A percentile compares a stretch with the other conserved stretches of the same genome.
Conservation (phyloP, 129 eudicot species). For the Flaveria trinervia region DNA sequence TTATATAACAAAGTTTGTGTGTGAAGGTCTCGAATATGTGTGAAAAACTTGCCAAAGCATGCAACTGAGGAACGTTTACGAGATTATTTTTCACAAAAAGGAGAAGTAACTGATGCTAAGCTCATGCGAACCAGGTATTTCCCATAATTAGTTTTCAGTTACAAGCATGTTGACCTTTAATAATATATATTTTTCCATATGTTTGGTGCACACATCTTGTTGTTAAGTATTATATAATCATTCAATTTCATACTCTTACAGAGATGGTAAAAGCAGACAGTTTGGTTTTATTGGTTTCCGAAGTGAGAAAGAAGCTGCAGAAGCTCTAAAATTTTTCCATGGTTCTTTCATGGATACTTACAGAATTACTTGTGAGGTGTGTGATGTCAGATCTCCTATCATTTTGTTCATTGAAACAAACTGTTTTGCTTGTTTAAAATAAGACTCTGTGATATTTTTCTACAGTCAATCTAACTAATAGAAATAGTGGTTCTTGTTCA, state of each 20-base stretch:
- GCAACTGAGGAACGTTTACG: constrained; percentile 70
- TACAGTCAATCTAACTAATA: background rate
- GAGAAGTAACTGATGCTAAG: constrained; percentile 95
- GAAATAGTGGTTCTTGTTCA: constrained; percentile 4
- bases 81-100: constrained; percentile 83
- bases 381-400: constrained; percentile 12
- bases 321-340: constrained; percentile 77
- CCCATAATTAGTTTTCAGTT: constrained; percentile 1
- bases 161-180: background rate
- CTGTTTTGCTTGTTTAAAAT: background rate
- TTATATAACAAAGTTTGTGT: constrained; percentile 13
- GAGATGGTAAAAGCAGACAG: constrained; percentile 98
- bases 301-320: constrained; percentile 79
- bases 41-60: constrained; percentile 76
- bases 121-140: constrained; percentile 79
- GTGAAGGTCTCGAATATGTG: constrained; percentile 89
- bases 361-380: constrained; percentile 83
- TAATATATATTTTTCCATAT: background rate
- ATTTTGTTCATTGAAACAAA: background rate
- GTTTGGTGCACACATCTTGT: background rate
- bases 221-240: background rate
- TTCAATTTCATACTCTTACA: constrained; percentile 37
- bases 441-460: background rate
- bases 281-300: constrained; percentile 95
- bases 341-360: constrained; percentile 78